phyloP scores from a whole-genome alignment of 225 moss, liverwort and hornwort genomes.

The Pleurozium schreberi region DNA sequence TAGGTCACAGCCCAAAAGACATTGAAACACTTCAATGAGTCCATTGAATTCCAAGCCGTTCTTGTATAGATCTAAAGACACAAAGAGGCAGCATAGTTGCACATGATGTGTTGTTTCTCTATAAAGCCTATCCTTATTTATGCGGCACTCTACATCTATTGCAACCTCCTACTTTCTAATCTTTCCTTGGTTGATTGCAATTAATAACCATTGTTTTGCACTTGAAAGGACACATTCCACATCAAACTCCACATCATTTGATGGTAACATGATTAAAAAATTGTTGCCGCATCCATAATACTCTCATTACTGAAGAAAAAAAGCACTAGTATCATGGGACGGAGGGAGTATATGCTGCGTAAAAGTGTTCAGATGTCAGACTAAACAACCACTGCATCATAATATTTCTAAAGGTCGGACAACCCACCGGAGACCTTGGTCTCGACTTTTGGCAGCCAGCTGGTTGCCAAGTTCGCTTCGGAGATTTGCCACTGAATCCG shows the following conservation, averaged over 20 bases:
- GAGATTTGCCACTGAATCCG: conserved; percentile 39
- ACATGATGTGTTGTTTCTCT: neutral
- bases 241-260: too few relatives aligned
- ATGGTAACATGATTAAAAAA: neutral
- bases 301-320: neutral
- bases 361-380: neutral
- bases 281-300: neutral
- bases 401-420: neutral
- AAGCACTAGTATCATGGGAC: neutral
- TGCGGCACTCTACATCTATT: too few relatives aligned
- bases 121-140: neutral
- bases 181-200: too few relatives aligned
- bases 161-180: too few relatives aligned
- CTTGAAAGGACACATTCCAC: neutral
- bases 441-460: conserved; percentile 63
- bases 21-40: neutral
- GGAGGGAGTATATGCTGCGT: neutral
- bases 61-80: too few relatives aligned
- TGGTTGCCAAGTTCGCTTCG: conserved; percentile 80
- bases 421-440: conserved; percentile 50
- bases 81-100: rapidly evolving
- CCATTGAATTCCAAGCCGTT: too few relatives aligned
- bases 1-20: neutral
- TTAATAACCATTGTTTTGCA: too few relatives aligned
- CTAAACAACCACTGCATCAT: neutral